A percentile compares a stretch with the other conserved stretches of the same genome.
These are phyloP conservation scores for Ophiostoma sp. DNA, from an alignment of 2,329 filamentous ascomycete genomes.

Conservation along the genomic window DNA sequence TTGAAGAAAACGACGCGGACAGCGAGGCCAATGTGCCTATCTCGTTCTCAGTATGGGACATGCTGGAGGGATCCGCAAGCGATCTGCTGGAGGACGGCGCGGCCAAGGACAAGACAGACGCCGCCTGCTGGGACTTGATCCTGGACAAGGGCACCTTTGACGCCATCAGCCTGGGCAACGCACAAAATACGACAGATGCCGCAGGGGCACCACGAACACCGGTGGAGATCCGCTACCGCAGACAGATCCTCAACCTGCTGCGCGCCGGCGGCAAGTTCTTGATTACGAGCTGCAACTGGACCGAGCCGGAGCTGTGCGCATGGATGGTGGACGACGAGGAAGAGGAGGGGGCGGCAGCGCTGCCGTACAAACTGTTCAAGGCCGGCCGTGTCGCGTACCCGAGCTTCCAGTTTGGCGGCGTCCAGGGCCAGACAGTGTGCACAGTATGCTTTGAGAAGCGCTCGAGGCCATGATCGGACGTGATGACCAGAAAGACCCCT, in stretches of 20 bases:
- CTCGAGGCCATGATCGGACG: background rate
- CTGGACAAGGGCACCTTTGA: slow-evolving; percentile 99
- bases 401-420: slow-evolving; percentile 82
- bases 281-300: slow-evolving; percentile 98
- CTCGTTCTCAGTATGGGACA: slow-evolving; percentile 56
- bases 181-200: slow-evolving; percentile 29
- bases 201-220: slow-evolving; percentile 33
- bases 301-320: slow-evolving; percentile 70
- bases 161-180: slow-evolving; percentile 72
- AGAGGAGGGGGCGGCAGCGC: background rate
- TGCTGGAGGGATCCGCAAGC: slow-evolving; percentile 41
- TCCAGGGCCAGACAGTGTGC: slow-evolving; percentile 81
- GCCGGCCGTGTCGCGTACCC: slow-evolving; percentile 71
- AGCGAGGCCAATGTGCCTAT: slow-evolving; percentile 29
- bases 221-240: slow-evolving; percentile 69
- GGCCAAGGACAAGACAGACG: too few species aligned
- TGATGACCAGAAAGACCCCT: too few species aligned
- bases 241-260: slow-evolving; percentile 62
- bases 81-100: slow-evolving; percentile 6
- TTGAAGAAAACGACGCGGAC: slow-evolving; percentile 41
- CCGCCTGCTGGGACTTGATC: slow-evolving; percentile 72
- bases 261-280: slow-evolving; percentile 67
- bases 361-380: slow-evolving; percentile 44
- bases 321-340: slow-evolving; percentile 62
- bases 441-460: slow-evolving; percentile 69